These are phyloP conservation scores for Penstemon eatonii DNA, from an alignment of 257 asterid genomes.

Conservation along the genomic window DNA sequence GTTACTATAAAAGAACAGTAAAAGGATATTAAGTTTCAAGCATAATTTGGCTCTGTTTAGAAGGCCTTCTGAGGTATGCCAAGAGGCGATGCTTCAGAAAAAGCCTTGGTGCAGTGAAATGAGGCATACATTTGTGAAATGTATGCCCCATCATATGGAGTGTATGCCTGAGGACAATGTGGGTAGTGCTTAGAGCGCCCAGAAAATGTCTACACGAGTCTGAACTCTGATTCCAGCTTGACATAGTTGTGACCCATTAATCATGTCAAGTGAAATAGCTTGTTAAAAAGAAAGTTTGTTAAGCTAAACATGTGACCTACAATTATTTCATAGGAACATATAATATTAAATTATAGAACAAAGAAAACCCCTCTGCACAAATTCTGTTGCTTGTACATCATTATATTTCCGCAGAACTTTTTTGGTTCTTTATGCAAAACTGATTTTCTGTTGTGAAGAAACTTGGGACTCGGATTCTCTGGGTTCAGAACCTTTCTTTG, in stretches of 20 bases:
- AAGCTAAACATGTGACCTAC: too few relatives aligned
- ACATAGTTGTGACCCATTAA: not conserved
- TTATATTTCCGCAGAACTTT: too few relatives aligned
- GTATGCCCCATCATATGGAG: not conserved
- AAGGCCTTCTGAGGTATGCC: too few relatives aligned
- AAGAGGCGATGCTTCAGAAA: not conserved
- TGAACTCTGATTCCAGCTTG: not conserved
- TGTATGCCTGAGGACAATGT: not conserved
- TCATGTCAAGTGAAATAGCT: not conserved
- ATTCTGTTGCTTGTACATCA: not conserved
- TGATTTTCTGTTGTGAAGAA: not conserved
- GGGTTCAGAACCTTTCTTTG: not conserved
- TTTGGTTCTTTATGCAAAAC: not conserved
- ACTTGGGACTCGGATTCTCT: not conserved
- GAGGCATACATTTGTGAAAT: not conserved
- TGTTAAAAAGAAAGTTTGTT: not conserved
- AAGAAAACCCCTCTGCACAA: not conserved
- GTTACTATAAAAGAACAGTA: conserved; percentile 2
- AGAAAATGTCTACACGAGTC: not conserved
- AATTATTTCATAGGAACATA: too few relatives aligned
- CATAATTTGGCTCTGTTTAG: too few relatives aligned
- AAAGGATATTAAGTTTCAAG: not conserved
- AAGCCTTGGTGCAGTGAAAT: not conserved
- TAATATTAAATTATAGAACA: too few relatives aligned
- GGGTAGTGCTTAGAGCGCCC: not conserved